Evolutionary conservation across 2,329 filamentous ascomycete genomes (phyloP).

Genomic region (Zalaria sp.): DNA sequence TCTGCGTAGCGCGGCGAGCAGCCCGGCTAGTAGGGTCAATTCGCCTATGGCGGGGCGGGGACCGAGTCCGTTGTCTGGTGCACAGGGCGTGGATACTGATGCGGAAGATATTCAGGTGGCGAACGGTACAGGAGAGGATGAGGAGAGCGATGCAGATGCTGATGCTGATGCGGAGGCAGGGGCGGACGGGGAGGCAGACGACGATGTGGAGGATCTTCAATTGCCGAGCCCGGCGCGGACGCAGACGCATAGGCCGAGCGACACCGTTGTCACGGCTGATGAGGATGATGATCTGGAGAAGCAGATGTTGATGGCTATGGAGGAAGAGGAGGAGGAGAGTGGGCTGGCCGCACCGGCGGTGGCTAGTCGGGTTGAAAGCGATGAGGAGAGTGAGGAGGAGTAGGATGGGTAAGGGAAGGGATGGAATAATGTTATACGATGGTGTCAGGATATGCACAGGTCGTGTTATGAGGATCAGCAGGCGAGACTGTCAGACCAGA

Average conservation of each 20-base stretch:
- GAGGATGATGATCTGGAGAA: conserved; percentile 28
- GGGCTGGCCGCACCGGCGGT: conserved; percentile 5
- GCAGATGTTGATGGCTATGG: conserved; percentile 26
- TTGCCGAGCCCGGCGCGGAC: conserved; percentile 13
- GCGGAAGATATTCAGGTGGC: conserved; percentile 8
- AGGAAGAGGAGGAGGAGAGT: conserved; percentile 25
- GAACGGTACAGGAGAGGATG: conserved; percentile 14
- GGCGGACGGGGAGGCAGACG: conserved; percentile 14
- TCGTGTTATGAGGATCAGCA: too few species aligned
- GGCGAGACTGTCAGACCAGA: too few species aligned
- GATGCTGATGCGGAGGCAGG: conserved; percentile 18
- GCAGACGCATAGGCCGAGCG: conserved; percentile 12
- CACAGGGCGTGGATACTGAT: conserved; percentile 5
- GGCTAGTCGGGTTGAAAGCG: too few species aligned
- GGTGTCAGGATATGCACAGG: too few species aligned
- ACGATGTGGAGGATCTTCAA: conserved; percentile 18
- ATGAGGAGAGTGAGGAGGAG: too few species aligned
- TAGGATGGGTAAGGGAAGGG: too few species aligned
- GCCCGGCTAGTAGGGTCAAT: conserved; percentile 9
- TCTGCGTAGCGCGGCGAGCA: conserved; percentile 28
- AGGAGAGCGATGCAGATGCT: conserved; percentile 21
- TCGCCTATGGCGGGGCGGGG: conserved; percentile 9
- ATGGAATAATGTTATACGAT: too few species aligned
- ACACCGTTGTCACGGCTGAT: conserved; percentile 12
- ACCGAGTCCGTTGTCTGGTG: conserved; percentile 5